Evolutionary conservation across 2,329 filamentous ascomycete species (phyloP).

Genomic region (Penicillium sp.): DNA sequence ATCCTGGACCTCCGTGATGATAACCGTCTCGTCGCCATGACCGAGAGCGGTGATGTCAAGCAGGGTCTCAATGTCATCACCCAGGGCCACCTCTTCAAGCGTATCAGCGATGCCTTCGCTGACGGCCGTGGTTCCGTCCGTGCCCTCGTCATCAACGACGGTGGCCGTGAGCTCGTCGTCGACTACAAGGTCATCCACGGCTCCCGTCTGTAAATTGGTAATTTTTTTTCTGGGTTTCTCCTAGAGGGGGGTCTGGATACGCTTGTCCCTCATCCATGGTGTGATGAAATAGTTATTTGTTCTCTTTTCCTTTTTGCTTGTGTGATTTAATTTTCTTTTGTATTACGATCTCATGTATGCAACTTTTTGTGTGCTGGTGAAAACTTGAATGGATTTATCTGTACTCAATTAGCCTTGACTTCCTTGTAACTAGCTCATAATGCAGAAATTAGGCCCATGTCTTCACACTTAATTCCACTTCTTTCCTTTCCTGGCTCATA

Average conservation of each 20-base stretch:
- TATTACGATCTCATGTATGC: constrained; percentile 26
- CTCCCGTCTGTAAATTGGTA: constrained; percentile 57
- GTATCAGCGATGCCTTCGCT: constrained; percentile 80
- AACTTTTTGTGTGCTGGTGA: constrained; percentile 17
- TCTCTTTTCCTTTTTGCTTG: constrained; percentile 13
- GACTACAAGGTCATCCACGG: constrained; percentile 98
- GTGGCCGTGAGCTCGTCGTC: constrained; percentile 89
- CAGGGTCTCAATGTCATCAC: constrained; percentile 89
- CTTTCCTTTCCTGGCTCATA: background rate
- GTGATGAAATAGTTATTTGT: constrained; percentile 18
- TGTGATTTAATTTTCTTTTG: constrained; percentile 29
- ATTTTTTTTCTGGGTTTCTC: constrained; percentile 11
- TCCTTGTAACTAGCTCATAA: constrained; percentile 13
- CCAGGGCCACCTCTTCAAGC: constrained; percentile 83
- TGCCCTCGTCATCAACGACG: constrained; percentile 92
- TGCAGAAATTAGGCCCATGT: background rate
- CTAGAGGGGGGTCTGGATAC: constrained; percentile 5
- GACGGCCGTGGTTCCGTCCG: constrained; percentile 91
- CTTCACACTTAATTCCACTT: background rate
- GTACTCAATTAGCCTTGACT: background rate
- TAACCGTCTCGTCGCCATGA: constrained; percentile 86
- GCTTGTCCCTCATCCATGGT: constrained; percentile 13
- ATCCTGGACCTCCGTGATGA: constrained; percentile 95
- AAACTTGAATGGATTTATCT: constrained; percentile 19
- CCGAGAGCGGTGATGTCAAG: constrained; percentile 98